Conservation (phyloP, 208 protist genomes). For the Leptomonas seymouri region DNA sequence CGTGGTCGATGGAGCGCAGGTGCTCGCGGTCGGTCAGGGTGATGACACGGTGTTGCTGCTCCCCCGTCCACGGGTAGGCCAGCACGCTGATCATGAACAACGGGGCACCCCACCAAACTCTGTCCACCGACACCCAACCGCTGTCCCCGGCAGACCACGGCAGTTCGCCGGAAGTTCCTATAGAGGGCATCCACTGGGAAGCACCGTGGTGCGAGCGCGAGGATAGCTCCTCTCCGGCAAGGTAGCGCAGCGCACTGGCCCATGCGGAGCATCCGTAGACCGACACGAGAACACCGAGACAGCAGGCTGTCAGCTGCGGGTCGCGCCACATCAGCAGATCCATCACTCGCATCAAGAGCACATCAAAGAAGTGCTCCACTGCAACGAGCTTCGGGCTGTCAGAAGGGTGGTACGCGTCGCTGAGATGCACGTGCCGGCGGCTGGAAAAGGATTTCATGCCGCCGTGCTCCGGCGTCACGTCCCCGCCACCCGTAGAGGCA, state of each 20-base stretch:
- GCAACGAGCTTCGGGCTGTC: conserved; percentile 4
- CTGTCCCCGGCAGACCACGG: neutral
- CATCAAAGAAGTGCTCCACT: conserved; percentile 26
- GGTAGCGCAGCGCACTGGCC: conserved; percentile 21
- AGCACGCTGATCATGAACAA: conserved; percentile 12
- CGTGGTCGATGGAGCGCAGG: conserved; percentile 10
- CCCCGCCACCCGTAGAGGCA: too few species aligned
- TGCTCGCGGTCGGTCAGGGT: conserved; percentile 13
- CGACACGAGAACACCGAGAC: conserved; percentile 21
- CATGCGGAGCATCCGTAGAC: conserved; percentile 25
- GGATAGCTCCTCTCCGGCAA: conserved; percentile 4
- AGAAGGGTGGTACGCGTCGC: conserved; percentile 8
- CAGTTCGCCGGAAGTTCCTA: too few species aligned
- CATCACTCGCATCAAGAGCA: conserved; percentile 31
- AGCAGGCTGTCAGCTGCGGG: conserved; percentile 36
- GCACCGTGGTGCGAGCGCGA: conserved; percentile 11
- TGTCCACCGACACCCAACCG: neutral
- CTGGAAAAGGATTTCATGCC: neutral
- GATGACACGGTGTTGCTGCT: conserved; percentile 17
- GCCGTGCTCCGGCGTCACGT: neutral
- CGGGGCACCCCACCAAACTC: conserved; percentile 22
- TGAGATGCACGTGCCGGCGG: conserved; percentile 17
- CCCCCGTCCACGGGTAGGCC: conserved; percentile 24
- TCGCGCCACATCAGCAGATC: conserved; percentile 38
- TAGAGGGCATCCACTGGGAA: too few species aligned